Evolutionary conservation across 441 rosid species (phyloP), one percentile per base, ranked within the genome.

Genomic region (Gossypium aridum): DNA sequence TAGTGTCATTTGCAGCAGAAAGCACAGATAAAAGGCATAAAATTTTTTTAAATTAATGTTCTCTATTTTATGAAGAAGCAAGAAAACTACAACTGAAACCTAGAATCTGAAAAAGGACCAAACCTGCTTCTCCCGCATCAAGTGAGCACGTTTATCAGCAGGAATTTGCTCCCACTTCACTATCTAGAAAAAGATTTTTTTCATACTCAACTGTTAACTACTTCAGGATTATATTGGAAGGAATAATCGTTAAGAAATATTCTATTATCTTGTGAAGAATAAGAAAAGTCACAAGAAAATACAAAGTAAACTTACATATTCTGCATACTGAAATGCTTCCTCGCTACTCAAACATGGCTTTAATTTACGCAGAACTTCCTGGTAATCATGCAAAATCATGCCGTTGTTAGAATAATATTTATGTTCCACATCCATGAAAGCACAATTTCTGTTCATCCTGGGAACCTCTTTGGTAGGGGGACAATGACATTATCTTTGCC

Each of bases 141-240:
- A 20, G 80, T 91, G 97, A 81, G 97, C 96, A 37, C 97, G 89
- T 64, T 82, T 78, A 81, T 90, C 97, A 60, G 97, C 92, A 57
- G 99, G 98, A 83, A 95, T 88, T 82, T 90, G 85, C 85, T 90
- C 97, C 99, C 99, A 95, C 72, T 88, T 84, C 75, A 95, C 83
- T 43, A 89, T 88, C 99, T 95, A 75, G 60, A 45, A 37, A 56
- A 56, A 25, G 62, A 73, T 23, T 34, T 17, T 43, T 34, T 53
- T 23, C 34, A 51, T 71, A 45, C 13, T 39, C 25, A 1, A 37
- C 3, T 12, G 14, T 72, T n/a, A 59, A 56, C 16, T 45, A 56
- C 31, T 71, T 23, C 8, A 47, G 43, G 43, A 66, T 2, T 68
- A 8, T 26, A 26, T 49, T 4, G 9, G n/a, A 47, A 49, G 37